These are phyloP conservation scores for Dentipellis fragilis DNA, from an alignment of 768 basidiomycete genomes.

Conservation along the genomic window DNA sequence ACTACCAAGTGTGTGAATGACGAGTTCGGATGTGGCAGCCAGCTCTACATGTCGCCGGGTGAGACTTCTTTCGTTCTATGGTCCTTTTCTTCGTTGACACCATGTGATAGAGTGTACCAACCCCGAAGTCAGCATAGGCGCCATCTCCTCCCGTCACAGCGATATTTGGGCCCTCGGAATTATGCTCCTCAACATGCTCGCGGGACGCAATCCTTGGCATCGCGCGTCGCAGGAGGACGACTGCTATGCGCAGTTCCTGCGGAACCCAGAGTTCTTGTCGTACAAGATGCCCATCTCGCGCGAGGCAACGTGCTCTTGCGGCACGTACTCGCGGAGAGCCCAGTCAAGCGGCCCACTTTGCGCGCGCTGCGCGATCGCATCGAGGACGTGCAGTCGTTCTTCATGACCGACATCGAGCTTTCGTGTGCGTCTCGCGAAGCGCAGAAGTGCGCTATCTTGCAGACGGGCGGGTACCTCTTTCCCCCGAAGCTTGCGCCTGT, in stretches of 20 bases:
- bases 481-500: no score
- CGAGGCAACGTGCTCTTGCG: slow-evolving; percentile 35
- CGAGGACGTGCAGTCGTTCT: slow-evolving; percentile 47
- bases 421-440: slow-evolving; percentile 18
- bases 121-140: not conserved
- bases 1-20: slow-evolving; percentile 9
- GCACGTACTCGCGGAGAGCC: slow-evolving; percentile 55
- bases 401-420: slow-evolving; percentile 41
- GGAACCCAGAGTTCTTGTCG: slow-evolving; percentile 35
- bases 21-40: slow-evolving; percentile 21
- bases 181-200: slow-evolving; percentile 45
- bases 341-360: slow-evolving; percentile 48
- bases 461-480: no score
- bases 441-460: slow-evolving; percentile 13
- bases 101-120: slow-evolving; percentile 13
- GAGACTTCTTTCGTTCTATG: slow-evolving; percentile 6
- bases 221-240: slow-evolving; percentile 37
- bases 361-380: slow-evolving; percentile 49
- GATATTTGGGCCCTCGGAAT: slow-evolving; percentile 28
- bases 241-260: slow-evolving; percentile 33
- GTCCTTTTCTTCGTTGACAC: not conserved
- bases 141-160: slow-evolving; percentile 21
- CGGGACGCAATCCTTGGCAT: slow-evolving; percentile 43
- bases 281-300: slow-evolving; percentile 42
- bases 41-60: slow-evolving; percentile 25